A percentile compares a stretch with the other conserved stretches of the same genome.
phyloP scores from a whole-genome alignment of 768 basidiomycete species.

The Boletus huronensis region DNA sequence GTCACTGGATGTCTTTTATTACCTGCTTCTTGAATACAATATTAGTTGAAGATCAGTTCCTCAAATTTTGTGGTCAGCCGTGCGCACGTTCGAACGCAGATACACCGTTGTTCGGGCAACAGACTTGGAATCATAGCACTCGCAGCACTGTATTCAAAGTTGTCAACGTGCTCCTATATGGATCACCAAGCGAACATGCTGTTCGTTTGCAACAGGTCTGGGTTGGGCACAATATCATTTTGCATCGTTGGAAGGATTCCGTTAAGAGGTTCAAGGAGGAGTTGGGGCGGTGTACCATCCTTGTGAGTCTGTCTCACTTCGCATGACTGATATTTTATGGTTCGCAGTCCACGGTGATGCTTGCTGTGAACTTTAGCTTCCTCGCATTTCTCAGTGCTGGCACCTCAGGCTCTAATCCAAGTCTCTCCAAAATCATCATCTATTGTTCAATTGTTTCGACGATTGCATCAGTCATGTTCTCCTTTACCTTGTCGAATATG shows the following conservation, averaged over 20 bases:
- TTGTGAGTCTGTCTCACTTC: conserved; percentile 1
- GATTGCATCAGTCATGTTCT: conserved; percentile 13
- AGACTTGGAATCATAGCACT: background rate
- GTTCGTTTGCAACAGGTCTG: conserved; percentile 12
- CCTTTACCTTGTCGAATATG: conserved; percentile 6
- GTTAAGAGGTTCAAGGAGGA: conserved; percentile 4
- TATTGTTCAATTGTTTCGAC: conserved; percentile 14
- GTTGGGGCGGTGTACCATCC: conserved; percentile 10
- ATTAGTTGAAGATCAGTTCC: conserved; percentile 14
- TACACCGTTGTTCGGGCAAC: conserved; percentile 6
- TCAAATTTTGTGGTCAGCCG: conserved; percentile 12
- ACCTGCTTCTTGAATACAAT: background rate
- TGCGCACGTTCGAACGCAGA: conserved; percentile 14
- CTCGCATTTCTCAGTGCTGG: conserved; percentile 11
- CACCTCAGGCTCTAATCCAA: background rate
- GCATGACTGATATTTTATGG: background rate
- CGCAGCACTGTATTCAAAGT: background rate
- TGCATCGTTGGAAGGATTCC: conserved; percentile 13
- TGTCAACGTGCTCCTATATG: background rate
- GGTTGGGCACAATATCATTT: conserved; percentile 7
- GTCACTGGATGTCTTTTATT: background rate
- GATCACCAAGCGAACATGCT: conserved; percentile 7
- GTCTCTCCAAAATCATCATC: conserved; percentile 8
- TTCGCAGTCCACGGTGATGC: conserved; percentile 15
- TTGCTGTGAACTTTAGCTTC: conserved; percentile 16